Evolutionary conservation across 495 filamentous ascomycete genomes (phyloP).

Genomic region (Daldinia caldariorum): DNA sequence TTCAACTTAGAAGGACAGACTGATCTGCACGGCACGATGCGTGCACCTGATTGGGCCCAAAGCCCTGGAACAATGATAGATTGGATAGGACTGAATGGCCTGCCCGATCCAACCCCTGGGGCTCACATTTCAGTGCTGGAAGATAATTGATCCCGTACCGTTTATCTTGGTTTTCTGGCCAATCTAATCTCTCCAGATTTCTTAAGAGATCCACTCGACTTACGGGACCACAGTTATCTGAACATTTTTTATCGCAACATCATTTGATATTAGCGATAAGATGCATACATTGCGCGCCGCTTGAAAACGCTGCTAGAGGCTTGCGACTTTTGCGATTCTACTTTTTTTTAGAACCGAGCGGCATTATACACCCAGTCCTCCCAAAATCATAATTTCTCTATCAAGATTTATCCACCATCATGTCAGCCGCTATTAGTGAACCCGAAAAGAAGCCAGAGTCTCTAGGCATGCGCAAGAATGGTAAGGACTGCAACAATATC

Average conservation of each 20-base stretch:
- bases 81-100: too few species aligned
- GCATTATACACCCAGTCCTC: background rate
- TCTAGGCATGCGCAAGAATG: slow-evolving; percentile 73
- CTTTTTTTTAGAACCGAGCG: background rate
- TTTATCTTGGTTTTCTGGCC: background rate
- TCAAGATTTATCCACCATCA: slow-evolving; percentile 12
- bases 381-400: background rate
- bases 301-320: background rate
- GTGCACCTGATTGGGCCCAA: slow-evolving; percentile 5
- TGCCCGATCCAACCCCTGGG: background rate
- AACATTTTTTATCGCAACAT: slow-evolving; percentile 16
- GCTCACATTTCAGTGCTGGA: slow-evolving; percentile 13
- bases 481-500: slow-evolving; percentile 49
- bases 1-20: background rate
- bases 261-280: slow-evolving; percentile 9
- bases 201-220: background rate
- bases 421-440: slow-evolving; percentile 27
- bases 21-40: slow-evolving; percentile 6
- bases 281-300: slow-evolving; percentile 18
- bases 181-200: background rate
- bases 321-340: background rate
- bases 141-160: slow-evolving; percentile 20
- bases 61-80: background rate
- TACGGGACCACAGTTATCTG: background rate
- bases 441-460: slow-evolving; percentile 42